Evolutionary conservation across 1,284 basidiomycete species (phyloP), one percentile per base, ranked within the genome.

Genomic region (Fomitiporia mediterranea): DNA sequence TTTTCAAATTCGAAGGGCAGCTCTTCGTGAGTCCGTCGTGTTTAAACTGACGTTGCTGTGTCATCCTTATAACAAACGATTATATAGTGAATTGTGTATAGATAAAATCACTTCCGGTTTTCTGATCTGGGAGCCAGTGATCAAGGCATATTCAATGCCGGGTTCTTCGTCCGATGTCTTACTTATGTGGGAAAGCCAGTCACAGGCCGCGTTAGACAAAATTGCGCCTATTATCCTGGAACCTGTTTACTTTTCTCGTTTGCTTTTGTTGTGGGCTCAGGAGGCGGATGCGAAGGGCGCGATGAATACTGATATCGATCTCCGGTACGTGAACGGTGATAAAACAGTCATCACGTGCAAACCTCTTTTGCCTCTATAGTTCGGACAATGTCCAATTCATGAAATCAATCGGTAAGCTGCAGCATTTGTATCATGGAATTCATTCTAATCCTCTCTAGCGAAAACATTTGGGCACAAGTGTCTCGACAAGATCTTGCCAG

Each of bases 21-120:
- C 19, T 23, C 28, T 5, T 34, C 50, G 71, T 70, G 63, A 63
- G 68, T 63, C n/a, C n/a, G n/a, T n/a, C n/a, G n/a, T n/a, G n/a
- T n/a, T n/a, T n/a, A n/a, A n/a, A n/a, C n/a, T n/a, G n/a, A n/a
- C n/a, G n/a, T n/a, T n/a, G n/a, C n/a, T n/a, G n/a, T n/a, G n/a
- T n/a, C n/a, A n/a, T n/a, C n/a, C n/a, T n/a, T n/a, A n/a, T n/a
- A n/a, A n/a, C n/a, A n/a, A n/a, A n/a, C n/a, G n/a, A n/a, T 44
- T 35, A 6, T 19, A 27, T 32, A 39, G 53, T 59, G 76, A 76
- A 38, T 69, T 75, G 47, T 86, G 85, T 62, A 72, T 89, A 7
- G 96, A 98, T 73, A 91, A 94, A 67, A 74, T 88, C 21, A 73
- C 77, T 47, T 90, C 88, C 1, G 96, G 95, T 1, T 98, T 96